phyloP scores from a whole-genome alignment of 192 early-diverging fungal species.

The Coemansia sp. region DNA sequence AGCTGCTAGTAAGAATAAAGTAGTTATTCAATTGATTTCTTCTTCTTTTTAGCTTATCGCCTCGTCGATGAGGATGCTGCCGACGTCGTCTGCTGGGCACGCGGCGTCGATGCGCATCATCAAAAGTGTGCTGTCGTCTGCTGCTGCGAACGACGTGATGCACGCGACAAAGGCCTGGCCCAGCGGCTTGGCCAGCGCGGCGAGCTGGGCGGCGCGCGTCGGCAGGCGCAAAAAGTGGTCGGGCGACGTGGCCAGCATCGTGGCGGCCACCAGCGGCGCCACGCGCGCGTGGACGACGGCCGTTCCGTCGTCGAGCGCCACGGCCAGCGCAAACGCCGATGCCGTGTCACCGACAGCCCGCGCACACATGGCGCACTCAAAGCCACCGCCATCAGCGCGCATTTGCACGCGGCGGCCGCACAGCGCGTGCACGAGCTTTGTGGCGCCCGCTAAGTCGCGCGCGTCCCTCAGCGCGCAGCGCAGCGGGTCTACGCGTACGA shows the following conservation, averaged over 20 bases:
- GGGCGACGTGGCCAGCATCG: conserved; percentile 24
- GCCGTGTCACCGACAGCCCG: neutral
- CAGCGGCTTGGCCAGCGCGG: conserved; percentile 10
- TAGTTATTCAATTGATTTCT: neutral
- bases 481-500: neutral
- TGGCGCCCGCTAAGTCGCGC: conserved; percentile 37
- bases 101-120: conserved; percentile 36
- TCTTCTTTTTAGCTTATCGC: no score
- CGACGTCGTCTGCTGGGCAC: conserved; percentile 22
- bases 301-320: conserved; percentile 38
- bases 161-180: conserved; percentile 36
- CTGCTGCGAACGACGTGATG: conserved; percentile 8
- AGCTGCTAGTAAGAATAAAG: conserved; percentile 24
- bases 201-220: conserved; percentile 17
- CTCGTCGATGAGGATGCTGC: no score
- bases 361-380: neutral
- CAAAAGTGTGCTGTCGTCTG: neutral
- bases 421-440: conserved; percentile 25
- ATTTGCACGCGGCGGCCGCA: conserved; percentile 12
- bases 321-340: conserved; percentile 21
- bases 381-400: neutral
- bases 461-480: conserved; percentile 7
- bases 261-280: conserved; percentile 12
- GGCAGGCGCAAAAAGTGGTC: conserved; percentile 40
- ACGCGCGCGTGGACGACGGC: neutral